Base-by-base conservation (phyloP, 257 asterid species). In the Rauvolfia tetraphylla region DNA sequence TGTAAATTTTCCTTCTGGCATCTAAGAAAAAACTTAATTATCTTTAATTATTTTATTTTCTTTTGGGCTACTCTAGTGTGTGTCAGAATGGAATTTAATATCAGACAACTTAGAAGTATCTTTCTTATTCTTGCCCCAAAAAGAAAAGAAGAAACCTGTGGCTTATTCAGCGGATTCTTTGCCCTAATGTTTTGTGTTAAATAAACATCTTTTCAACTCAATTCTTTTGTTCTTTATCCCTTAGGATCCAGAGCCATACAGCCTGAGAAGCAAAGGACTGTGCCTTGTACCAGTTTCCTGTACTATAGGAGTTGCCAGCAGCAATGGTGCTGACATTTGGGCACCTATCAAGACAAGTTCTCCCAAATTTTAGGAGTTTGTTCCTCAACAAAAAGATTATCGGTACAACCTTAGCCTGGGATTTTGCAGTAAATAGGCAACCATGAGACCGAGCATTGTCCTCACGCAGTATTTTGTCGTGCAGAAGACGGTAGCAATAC, bases 271-370 rank as follows among this genome's bases (percentile, higher is more conserved):
- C 71, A 89, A 87, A 80, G 98, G 98, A 75, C 83, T 94, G 31
- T 92, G 97, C 68, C 85, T 94, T 12, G 90, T 92, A 74, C 98
- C 98, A 0, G 69, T 88, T 75, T 84, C 92, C 0, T 88, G 80
- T 51, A 88, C 96, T 0, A 41, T 29, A 23, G 97, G 96, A 61
- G 92, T 90, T 42, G 91, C 81, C 2, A 83, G 89, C 79, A 87
- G 97, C 87, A 94, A 94, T 53, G 98, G 98, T 51, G 98, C 98
- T 0, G 97, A 94, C 84, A 94, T 94, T 42, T 94, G 98, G 98
- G 97, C 97, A 15, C 98, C 98, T 22, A 87, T 86, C 38, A 91
- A 89, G 77, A 85, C 89, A 27, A 57, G 57, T 74, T 67, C 83
- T 72, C 86, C 65, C 56, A 39, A 82, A 69, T 71, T 80, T 76